Base-by-base conservation (phyloP, 371 early-diverging fungal genomes). In the Gilbertella persicaria region DNA sequence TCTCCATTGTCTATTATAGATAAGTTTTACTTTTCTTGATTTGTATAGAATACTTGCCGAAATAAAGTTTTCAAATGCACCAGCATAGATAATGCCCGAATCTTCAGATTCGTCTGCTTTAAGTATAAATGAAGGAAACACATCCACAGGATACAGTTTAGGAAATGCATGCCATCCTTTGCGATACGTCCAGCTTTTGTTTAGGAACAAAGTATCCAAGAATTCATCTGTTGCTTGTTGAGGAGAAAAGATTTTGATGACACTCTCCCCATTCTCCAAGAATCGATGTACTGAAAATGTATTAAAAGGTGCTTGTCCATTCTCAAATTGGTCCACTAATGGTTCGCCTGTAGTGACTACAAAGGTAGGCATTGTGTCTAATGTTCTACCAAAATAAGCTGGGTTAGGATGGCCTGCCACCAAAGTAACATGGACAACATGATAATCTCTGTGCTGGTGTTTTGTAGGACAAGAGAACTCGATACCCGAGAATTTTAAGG, bases 81-180 rank as follows among this genome's bases (percentile, higher is more conserved):
- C 82, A 24, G 83, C 53, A 52, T 85, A 85, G 44, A 75, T 68
- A 23, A 86, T 66, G 6, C 82, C 80, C 12, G 57, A 58, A 1
- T 66, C 74, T 14, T 71, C 64, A 8, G 53, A 12, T 16, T 64
- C 53, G 13, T 60, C 26, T n/a, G 53, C 30, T 24, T 57, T 62
- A 8, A 61, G 39, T 9, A 76, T 47, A 13, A 69, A 55, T 8
- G 69, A 41, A 9, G 64, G 49, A 45, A 66, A 67, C 53, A 58
- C 40, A 8, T 48, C 24, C 2, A 78, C 37, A 0, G 87, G 84
- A 10, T 49, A 28, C 4, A 90, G 53, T 12, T 65, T 39, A 7
- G 90, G 90, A 39, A 88, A 90, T 5, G 87, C 82, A 25, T 84
- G 75, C 90, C 90, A 90, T 19, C 53, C 66, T 50, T 82, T 81